Percentiles rank a stretch among this genome's conserved stretches.
phyloP scores from a whole-genome alignment of 306 rosid species.

The Vigna unguiculata region DNA sequence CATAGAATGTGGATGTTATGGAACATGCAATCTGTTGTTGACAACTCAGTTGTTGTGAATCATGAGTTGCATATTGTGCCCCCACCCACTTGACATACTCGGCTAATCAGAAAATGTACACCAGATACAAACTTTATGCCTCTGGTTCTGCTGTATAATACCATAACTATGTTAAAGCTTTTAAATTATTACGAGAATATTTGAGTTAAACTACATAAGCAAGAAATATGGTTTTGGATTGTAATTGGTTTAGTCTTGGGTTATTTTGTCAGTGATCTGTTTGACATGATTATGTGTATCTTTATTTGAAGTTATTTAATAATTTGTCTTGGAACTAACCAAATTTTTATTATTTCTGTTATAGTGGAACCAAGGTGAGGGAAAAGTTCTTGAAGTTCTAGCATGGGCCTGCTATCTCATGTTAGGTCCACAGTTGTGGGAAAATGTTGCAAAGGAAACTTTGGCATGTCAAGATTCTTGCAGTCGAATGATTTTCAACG shows the following conservation, averaged over 20 bases:
- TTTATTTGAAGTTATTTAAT: neutral
- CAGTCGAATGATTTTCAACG: neutral
- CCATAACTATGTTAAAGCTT: neutral
- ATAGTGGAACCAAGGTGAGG: neutral
- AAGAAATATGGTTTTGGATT: neutral
- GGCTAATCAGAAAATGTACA: no score
- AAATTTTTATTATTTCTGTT: neutral
- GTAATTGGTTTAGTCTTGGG: neutral
- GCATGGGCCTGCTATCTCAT: conserved; percentile 4
- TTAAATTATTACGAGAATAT: neutral
- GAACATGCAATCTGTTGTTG: no score
- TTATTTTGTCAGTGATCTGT: neutral
- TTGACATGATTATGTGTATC: neutral
- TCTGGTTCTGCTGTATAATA: neutral
- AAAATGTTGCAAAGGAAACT: neutral
- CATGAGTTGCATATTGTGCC: no score
- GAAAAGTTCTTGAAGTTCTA: neutral
- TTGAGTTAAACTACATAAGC: neutral
- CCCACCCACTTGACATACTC: no score
- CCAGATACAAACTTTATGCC: no score
- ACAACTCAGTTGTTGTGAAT: no score
- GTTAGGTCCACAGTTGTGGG: neutral
- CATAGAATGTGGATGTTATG: no score
- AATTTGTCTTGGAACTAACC: neutral
- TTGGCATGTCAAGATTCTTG: neutral